Percentiles rank a stretch among this genome's conserved stretches.
Conservation (phyloP, 1,284 basidiomycete genomes). For the Quambalaria eucalypti region DNA sequence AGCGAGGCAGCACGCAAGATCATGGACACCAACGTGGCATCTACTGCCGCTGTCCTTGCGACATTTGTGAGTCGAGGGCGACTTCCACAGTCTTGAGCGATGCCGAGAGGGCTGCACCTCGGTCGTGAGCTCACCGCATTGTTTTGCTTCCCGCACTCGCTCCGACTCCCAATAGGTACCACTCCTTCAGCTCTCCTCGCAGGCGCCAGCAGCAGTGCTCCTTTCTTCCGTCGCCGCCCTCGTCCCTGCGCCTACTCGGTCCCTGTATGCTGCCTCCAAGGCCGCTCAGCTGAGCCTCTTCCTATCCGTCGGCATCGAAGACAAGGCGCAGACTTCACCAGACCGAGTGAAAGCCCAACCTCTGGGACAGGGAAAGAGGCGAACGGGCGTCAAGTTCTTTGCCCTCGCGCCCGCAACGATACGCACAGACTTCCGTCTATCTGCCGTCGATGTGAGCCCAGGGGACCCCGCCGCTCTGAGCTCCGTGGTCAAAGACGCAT, state of each 20-base stretch:
- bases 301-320: constrained; percentile 67
- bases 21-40: constrained; percentile 50
- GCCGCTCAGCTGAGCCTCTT: constrained; percentile 68
- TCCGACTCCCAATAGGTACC: constrained; percentile 65
- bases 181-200: constrained; percentile 61
- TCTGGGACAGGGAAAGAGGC: too few species aligned
- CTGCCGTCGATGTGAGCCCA: constrained; percentile 26
- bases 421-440: constrained; percentile 30
- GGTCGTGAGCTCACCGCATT: neutral
- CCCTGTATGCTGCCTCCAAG: constrained; percentile 77
- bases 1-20: constrained; percentile 44
- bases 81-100: neutral
- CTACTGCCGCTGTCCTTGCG: constrained; percentile 50
- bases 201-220: constrained; percentile 65
- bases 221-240: constrained; percentile 71
- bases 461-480: constrained; percentile 4
- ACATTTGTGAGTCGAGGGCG: constrained; percentile 43
- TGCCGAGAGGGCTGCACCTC: too few species aligned
- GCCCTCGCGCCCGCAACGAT: constrained; percentile 41
- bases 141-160: too few species aligned
- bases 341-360: neutral
- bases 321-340: constrained; percentile 43
- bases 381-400: constrained; percentile 31
- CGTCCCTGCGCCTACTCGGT: constrained; percentile 74
- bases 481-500: constrained; percentile 19